Evolutionary conservation across 805 yeast genomes (phyloP), one percentile per base, ranked within the genome.

Genomic region (Yarrowia hollandica): DNA sequence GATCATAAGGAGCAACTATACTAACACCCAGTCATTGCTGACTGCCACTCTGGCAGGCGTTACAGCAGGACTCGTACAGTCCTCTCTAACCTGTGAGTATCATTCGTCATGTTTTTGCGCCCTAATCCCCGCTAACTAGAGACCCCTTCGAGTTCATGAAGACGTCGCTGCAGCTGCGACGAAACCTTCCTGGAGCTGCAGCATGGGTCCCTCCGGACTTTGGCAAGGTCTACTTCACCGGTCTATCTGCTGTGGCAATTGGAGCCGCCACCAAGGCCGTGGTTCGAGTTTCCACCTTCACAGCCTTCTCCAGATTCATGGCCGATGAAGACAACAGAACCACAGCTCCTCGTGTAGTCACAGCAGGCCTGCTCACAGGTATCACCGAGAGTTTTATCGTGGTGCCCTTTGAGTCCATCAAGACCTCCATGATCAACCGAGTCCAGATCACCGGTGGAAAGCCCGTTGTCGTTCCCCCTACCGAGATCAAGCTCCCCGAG

Each of bases 311-410:
- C 21, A 80, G 83, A 66, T 81, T 87, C 69, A 77, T 80, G 87
- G 77, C 84, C 3, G 81, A 80, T 25, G 79, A 77, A 16, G 73
- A 72, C 56, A 81, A 83, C n/a, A 79, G 82, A 63, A 78, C 89
- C 2, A 78, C 85, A 7, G 95, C 95, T 0, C 92, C 95, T 9
- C 78, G 90, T 65, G 79, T 89, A 37, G 87, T 89, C 7, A 83
- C 87, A 61, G 96, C 97, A 3, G 96, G 96, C 9, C 65, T 81
- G 63, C 80, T 89, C 75, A 87, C 96, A 5, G 98, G 96, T 1
- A 77, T 86, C 60, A 74, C 85, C 41, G 98, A 94, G 70, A 84
- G 95, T 2, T 63, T 90, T 30, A 60, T 69, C 25, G 82, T 92
- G 19, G 87, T 94, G 16, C 99, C 98, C 0, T 91, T 92, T 69